Evolutionary conservation across 257 asterid species (phyloP).

Genomic region (Fraxinus quadrangulata): DNA sequence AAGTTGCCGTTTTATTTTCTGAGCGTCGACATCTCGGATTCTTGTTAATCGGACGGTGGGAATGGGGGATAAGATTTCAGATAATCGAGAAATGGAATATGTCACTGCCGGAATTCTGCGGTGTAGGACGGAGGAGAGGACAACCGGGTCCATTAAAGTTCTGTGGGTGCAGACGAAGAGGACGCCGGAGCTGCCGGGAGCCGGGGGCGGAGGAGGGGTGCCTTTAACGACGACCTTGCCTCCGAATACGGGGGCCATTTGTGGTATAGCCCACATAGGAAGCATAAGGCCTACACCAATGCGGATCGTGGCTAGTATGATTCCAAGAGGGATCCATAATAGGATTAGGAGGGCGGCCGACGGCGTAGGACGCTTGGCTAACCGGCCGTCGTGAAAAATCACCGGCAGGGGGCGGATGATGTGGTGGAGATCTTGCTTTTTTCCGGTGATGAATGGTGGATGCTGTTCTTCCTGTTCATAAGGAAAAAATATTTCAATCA

Average conservation of each 20-base stretch:
- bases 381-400: conserved; percentile 89
- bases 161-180: conserved; percentile 85
- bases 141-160: conserved; percentile 81
- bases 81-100: conserved; percentile 67
- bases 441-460: conserved; percentile 35
- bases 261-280: conserved; percentile 55
- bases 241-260: conserved; percentile 59
- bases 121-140: conserved; percentile 70
- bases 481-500: neutral
- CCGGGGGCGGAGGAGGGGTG: conserved; percentile 60
- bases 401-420: conserved; percentile 65
- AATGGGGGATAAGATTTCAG: conserved; percentile 81
- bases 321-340: conserved; percentile 76
- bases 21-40: conserved; percentile 63
- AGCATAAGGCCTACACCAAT: conserved; percentile 51
- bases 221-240: conserved; percentile 67
- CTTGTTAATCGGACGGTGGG: conserved; percentile 83
- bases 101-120: conserved; percentile 85
- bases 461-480: conserved; percentile 46
- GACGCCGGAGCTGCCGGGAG: conserved; percentile 50
- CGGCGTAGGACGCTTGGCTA: conserved; percentile 77
- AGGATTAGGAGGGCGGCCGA: conserved; percentile 59
- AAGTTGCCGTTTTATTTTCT: conserved; percentile 55
- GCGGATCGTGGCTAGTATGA: conserved; percentile 55
- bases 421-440: conserved; percentile 27